Base-by-base conservation (phyloP, 352 stramenopile species). In the Pythium aquatile region DNA sequence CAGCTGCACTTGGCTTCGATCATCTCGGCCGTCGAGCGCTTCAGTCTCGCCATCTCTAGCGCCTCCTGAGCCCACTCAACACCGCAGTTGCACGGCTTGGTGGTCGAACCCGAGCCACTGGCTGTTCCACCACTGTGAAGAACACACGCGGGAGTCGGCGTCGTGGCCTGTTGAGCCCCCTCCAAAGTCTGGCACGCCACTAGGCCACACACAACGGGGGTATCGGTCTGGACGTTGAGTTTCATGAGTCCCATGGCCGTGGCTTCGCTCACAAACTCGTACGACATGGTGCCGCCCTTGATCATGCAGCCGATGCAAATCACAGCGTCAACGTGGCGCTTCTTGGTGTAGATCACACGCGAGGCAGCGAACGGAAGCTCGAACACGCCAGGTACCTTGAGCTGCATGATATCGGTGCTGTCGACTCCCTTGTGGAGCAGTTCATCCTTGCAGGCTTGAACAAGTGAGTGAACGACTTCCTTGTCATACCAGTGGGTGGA, bases 201-300 rank as follows among this genome's bases (percentile, higher is more conserved):
- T 17, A 99, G 86, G 9, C 91, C 92, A 55, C 90, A 94, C 52
- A 96, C 71, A 24, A 94, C 80, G 11, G 89, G 86, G 35, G 77
- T 86, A n/a, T 83, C 78, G 2, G 88, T 98, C 70, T 91, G 86
- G 40, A 99, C 76, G 61, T 94, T 94, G 48, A 99, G 91, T 72
- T 97, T 91, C 96, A 99, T 99, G 63, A 99, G 90, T 35, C 93
- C 97, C 71, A 91, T 91, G 26, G 91, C 79, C 24, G 97, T 87
- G 33, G 97, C 88, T 55, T 98, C 90, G 55, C 87, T 90, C 76
- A 99, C 98, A 71, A 98, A 99, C 85, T 99, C 96, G 72, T 98
- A 99, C 73, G 98, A 93, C 78, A 98, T 96, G 17, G 97, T 99
- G 16, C 96, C 90, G 28, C 96, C 96, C 55, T 98, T 98, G 58